Base-by-base conservation (phyloP, 192 early-diverging fungal species). In the Linnemannia zychae region DNA sequence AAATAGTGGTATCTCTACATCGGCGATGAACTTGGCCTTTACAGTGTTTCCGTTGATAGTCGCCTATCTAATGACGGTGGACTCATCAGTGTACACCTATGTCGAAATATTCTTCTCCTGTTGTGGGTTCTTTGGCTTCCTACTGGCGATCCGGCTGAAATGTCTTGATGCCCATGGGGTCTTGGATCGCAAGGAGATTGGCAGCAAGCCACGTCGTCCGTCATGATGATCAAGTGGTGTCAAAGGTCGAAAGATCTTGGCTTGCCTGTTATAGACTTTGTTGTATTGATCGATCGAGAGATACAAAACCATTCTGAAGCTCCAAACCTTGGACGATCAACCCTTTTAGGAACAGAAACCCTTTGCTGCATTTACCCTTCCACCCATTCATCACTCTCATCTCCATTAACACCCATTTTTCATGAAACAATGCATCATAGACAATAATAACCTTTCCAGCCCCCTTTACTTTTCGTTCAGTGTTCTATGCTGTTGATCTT, bases 21-120 rank as follows among this genome's bases (percentile, higher is more conserved):
- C 86, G 7, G 80, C 86, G 16, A 82, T 87, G 79, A 87, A 87
- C 67, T 67, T 83, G 13, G 79, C 79, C 15, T 82, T 87, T 50
- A 79, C 86, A 12, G 11, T 83, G 7, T 82, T 87, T 52, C 86
- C 86, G 7, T 22, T 87, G 38, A 73, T 79, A 60, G 86, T 87
- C n/a, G 86, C 86, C 3, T 72, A 47, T 11, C 46, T 87, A 28
- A 82, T 87, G 79, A 80, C 82, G 7, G 34, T 80, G 0, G 78
- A 79, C 28, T 75, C 81, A 3, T 17, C 38, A 15, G 71, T 76
- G 0, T 87, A 87, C 46, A 76, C 82, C 38, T 78, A 79, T 37
- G 86, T 84, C 12, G 86, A 87, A 28, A 36, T 82, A 1, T 82
- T 87, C 67, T 87, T 87, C 37, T 71, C 86, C 6, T 72, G 67